Conservation (phyloP, 169 alveolate genomes). For the Babesia ovata region DNA sequence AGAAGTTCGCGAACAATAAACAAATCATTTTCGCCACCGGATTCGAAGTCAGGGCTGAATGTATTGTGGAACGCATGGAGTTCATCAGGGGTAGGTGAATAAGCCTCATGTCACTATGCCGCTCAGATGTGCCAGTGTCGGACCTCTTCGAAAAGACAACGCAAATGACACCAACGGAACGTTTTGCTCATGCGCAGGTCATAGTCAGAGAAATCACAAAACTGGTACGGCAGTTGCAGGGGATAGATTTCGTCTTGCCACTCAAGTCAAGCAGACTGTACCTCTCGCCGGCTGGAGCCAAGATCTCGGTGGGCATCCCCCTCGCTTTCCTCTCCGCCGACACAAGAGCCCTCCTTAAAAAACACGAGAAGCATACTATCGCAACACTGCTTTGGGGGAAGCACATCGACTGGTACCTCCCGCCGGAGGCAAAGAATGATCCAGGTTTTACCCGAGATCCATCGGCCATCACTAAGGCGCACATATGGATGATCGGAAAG, state of each 20-base stretch:
- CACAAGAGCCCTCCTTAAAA: constrained; percentile 16
- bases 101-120: not conserved
- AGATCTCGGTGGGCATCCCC: constrained; percentile 63
- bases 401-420: constrained; percentile 65
- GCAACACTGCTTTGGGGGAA: constrained; percentile 69
- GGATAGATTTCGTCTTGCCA: constrained; percentile 57
- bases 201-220: constrained; percentile 53
- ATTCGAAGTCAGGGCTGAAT: constrained; percentile 12
- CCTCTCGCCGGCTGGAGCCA: constrained; percentile 52
- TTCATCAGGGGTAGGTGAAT: constrained; percentile 33
- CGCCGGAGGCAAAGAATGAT: constrained; percentile 67
- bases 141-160: constrained; percentile 50
- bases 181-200: constrained; percentile 54
- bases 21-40: constrained; percentile 48
- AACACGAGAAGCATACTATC: constrained; percentile 38
- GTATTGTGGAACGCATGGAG: constrained; percentile 55
- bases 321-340: constrained; percentile 33
- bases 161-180: constrained; percentile 41
- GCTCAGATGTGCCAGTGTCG: constrained; percentile 53
- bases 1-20: constrained; percentile 7
- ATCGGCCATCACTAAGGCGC: constrained; percentile 57
- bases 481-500: constrained; percentile 71
- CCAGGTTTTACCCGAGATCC: constrained; percentile 52
- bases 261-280: constrained; percentile 66
- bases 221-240: constrained; percentile 47